Conservation (phyloP, 2,329 filamentous ascomycete species). For the Podosphaera xanthii region DNA sequence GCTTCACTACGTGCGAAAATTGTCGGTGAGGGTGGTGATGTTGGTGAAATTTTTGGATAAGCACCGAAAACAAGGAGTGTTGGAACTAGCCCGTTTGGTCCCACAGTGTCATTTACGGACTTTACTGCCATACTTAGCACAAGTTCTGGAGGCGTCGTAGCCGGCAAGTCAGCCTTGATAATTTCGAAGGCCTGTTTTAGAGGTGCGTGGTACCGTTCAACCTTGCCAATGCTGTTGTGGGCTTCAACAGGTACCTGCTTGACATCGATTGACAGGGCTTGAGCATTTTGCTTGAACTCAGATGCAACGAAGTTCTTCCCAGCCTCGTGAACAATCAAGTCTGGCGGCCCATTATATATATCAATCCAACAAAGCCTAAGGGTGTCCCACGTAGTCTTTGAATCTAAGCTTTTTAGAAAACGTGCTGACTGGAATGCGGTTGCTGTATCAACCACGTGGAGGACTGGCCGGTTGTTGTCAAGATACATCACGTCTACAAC, state of each 20-base stretch:
- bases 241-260: too few relatives aligned
- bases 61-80: neutral
- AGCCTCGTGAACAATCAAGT: neutral
- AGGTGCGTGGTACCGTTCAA: neutral
- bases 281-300: slow-evolving; percentile 1
- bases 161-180: neutral
- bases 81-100: too few relatives aligned
- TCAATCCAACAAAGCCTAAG: slow-evolving; percentile 3
- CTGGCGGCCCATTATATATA: slow-evolving; percentile 1
- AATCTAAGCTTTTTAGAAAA: neutral
- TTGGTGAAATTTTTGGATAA: neutral
- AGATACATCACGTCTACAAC: neutral
- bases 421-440: too few relatives aligned
- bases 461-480: too few relatives aligned
- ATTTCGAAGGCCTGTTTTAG: neutral
- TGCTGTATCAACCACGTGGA: too few relatives aligned
- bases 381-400: slow-evolving; percentile 1
- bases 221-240: neutral
- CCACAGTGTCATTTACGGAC: too few relatives aligned
- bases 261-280: neutral
- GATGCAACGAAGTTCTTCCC: slow-evolving; percentile 3
- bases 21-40: neutral
- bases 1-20: neutral
- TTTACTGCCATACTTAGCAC: too few relatives aligned
- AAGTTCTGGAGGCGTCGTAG: neutral